Conservation (phyloP, 1,284 basidiomycete species). For the Trichosporon ovoides region DNA sequence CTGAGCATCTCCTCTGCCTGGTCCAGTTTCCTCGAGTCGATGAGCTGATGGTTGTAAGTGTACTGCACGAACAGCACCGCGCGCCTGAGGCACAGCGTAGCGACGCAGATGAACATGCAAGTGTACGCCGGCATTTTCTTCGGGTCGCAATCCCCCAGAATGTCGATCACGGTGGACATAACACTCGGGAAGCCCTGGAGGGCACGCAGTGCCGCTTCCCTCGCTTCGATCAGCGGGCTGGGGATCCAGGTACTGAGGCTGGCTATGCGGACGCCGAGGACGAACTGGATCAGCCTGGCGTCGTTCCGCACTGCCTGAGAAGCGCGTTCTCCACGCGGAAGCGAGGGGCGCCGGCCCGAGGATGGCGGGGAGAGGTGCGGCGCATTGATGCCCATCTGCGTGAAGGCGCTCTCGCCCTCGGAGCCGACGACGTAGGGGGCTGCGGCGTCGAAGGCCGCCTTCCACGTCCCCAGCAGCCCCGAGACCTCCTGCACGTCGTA, state of each 20-base stretch:
- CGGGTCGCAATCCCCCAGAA: not conserved
- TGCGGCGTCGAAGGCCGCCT: not conserved
- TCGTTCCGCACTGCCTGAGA: constrained; percentile 6
- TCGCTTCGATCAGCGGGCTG: constrained; percentile 10
- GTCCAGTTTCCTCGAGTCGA: not conserved
- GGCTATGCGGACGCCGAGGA: constrained; percentile 11
- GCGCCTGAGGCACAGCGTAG: not conserved
- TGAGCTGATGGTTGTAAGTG: not conserved
- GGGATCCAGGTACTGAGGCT: constrained; percentile 16
- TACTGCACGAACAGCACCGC: not conserved
- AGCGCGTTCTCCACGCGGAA: no score
- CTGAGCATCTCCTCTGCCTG: not conserved
- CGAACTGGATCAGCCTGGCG: constrained; percentile 12
- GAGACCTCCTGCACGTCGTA: not conserved
- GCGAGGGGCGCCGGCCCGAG: no score
- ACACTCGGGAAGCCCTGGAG: not conserved
- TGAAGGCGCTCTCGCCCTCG: not conserved
- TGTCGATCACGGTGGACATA: not conserved
- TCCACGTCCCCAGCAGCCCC: constrained; percentile 5
- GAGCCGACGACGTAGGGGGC: not conserved
- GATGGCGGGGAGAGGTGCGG: no score
- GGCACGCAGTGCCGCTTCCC: not conserved
- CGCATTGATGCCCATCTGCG: no score
- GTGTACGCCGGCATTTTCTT: not conserved
- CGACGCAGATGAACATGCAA: not conserved